These are phyloP conservation scores for Colletotrichum musicola DNA, from an alignment of 2,329 filamentous ascomycete genomes.

Conservation along the genomic window DNA sequence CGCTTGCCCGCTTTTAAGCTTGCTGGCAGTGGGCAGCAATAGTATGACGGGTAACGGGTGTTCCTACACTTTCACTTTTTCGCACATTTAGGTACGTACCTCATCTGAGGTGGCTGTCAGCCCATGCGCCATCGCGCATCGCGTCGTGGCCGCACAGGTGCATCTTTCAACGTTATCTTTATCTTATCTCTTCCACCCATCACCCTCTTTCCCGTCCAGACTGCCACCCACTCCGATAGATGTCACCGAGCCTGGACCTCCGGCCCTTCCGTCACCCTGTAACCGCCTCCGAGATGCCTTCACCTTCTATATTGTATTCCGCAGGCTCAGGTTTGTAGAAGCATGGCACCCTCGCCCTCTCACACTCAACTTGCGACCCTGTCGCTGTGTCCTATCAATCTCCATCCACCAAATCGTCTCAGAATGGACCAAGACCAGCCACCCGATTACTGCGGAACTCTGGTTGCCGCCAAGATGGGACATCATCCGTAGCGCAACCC, in stretches of 20 bases:
- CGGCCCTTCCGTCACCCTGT: background rate
- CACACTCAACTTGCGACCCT: background rate
- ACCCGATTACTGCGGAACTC: background rate
- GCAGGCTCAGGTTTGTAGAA: no score
- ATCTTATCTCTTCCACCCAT: constrained; percentile 17
- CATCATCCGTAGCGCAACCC: constrained; percentile 14
- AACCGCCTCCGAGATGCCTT: background rate
- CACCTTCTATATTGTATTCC: background rate
- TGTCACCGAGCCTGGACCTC: background rate
- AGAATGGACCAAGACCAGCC: constrained; percentile 12
- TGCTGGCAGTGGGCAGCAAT: background rate
- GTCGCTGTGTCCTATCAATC: background rate
- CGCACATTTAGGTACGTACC: background rate
- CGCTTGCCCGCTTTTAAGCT: constrained; percentile 23
- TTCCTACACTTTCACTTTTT: background rate
- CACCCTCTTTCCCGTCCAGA: background rate
- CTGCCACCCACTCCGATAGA: background rate
- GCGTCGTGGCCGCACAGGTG: constrained; percentile 18
- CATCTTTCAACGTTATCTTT: constrained; percentile 27
- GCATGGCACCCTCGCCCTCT: background rate
- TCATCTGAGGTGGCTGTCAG: background rate
- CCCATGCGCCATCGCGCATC: constrained; percentile 4
- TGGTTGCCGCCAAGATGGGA: constrained; percentile 6
- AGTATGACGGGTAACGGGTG: no score
- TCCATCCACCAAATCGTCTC: background rate